phyloP scores from a whole-genome alignment of 78 protist species.

The Dictyostelium brefeldianum region DNA sequence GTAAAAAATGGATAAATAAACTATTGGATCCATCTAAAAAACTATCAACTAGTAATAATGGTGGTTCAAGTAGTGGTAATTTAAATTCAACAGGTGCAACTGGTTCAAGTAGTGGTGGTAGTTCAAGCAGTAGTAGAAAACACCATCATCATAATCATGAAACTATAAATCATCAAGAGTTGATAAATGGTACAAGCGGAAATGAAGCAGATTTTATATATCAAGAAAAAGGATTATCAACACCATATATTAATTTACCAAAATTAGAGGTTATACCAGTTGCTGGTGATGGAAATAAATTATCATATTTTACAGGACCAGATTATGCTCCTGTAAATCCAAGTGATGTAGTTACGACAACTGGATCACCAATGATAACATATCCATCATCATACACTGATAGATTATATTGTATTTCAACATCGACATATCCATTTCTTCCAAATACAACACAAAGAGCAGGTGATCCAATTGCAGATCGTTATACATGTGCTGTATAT shows the following conservation, averaged over 20 bases:
- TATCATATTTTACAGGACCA: slow-evolving; percentile 43
- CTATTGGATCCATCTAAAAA: slow-evolving; percentile 8
- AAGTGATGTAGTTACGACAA: not conserved
- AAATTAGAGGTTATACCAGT: slow-evolving; percentile 20
- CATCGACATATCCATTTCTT: slow-evolving; percentile 60
- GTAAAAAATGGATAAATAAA: not conserved
- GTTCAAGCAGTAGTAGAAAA: slow-evolving; percentile 1
- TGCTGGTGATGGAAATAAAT: not conserved
- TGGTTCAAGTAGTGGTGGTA: not conserved
- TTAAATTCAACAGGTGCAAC: not conserved
- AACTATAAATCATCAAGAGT: not conserved
- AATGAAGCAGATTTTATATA: slow-evolving; percentile 15
- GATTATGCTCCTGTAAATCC: slow-evolving; percentile 24
- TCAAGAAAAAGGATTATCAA: slow-evolving; percentile 7
- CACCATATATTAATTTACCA: slow-evolving; percentile 16
- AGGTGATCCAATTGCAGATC: slow-evolving; percentile 82
- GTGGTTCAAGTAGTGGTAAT: not conserved
- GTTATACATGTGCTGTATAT: slow-evolving; percentile 43
- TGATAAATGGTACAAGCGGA: not conserved
- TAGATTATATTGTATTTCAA: slow-evolving; percentile 41
- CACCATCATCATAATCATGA: not conserved
- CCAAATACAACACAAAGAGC: slow-evolving; percentile 31
- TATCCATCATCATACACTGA: slow-evolving; percentile 32
- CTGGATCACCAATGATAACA: slow-evolving; percentile 34
- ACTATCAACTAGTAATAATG: not conserved